Evolutionary conservation across 129 eudicot genomes (phyloP), one percentile per base, ranked within the genome.

Genomic region (Pulicaria dysenterica): DNA sequence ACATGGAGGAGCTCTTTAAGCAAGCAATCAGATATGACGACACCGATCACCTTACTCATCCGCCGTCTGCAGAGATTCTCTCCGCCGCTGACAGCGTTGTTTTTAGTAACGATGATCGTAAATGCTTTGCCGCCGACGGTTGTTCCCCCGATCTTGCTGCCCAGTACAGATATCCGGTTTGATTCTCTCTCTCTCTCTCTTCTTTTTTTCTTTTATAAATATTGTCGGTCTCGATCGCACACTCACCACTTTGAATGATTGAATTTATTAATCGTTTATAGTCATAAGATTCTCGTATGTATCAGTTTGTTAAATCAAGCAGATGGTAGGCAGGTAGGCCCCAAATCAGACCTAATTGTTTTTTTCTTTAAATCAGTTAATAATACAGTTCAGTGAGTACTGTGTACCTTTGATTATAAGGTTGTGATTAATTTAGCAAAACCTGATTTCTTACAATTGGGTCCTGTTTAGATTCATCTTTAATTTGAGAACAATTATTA

Each of bases 111-210:
- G 73, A 64, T 6, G 65, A 64, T 74, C 45, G 57, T 15, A 64
- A 74, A 58, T 51, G 3, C 64, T 74, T 9, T 37, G 76, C 31
- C 12, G 74, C 67, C 42, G 31, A 24, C 31, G 70, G 60, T 48
- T 19, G 64, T 13, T 70, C 64, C 5, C 64, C 66, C n/a, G 76
- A 58, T 72, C 58, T 46, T 5, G 39, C 46, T 50, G 58, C 44
- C 16, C 72, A 42, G 15, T 69, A 59, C 70, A 19, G 56, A 64
- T 61, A 61, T 62, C 65, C 14, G 64, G 82, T 77, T 14, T 50
- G 64, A 5, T 17, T 24, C 1, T 24, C 31, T 24, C 31, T 24
- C 31, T 2, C n/a, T n/a, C n/a, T n/a, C n/a, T n/a, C n/a, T n/a
- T n/a, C n/a, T n/a, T n/a, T 24, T 24, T 24, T 24, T 24, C 31